Percentiles rank a stretch among this genome's conserved stretches.
Conservation (phyloP, 805 yeast species). For the Sungouiozyma ichnusensis region DNA sequence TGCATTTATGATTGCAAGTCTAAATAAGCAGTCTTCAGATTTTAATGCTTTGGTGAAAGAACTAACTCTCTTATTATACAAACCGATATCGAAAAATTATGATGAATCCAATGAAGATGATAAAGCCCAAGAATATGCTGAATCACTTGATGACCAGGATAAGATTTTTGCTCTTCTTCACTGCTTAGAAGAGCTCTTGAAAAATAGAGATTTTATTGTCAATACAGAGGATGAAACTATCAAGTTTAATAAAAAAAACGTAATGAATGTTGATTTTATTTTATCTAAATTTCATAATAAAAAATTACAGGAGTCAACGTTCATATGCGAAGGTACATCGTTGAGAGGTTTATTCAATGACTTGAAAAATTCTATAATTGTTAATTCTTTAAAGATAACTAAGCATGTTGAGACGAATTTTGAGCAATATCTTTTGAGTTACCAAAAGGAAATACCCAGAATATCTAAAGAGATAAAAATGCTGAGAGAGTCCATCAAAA, state of each 20-base stretch:
- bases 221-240: constrained; percentile 19
- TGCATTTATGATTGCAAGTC: constrained; percentile 5
- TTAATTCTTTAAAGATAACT: constrained; percentile 7
- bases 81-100: constrained; percentile 20
- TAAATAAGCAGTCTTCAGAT: constrained; percentile 21
- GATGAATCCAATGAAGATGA: constrained; percentile 28
- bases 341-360: constrained; percentile 26
- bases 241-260: constrained; percentile 10
- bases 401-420: constrained; percentile 7
- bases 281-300: constrained; percentile 25
- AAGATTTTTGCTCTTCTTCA: constrained; percentile 49
- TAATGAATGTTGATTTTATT: constrained; percentile 12
- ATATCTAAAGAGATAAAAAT: constrained; percentile 18
- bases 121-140: constrained; percentile 70
- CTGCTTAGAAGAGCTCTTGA: constrained; percentile 38
- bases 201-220: constrained; percentile 32
- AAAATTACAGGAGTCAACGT: constrained; percentile 17
- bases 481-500: constrained; percentile 36
- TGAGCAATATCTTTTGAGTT: constrained; percentile 20
- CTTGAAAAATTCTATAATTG: constrained; percentile 23
- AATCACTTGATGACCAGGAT: constrained; percentile 67
- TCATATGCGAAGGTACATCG: constrained; percentile 18
- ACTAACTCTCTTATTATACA: constrained; percentile 11
- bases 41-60: constrained; percentile 14
- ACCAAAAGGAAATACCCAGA: constrained; percentile 12